Evolutionary conservation across 2,329 filamentous ascomycete genomes (phyloP).

Genomic region (Cercospora beticola): DNA sequence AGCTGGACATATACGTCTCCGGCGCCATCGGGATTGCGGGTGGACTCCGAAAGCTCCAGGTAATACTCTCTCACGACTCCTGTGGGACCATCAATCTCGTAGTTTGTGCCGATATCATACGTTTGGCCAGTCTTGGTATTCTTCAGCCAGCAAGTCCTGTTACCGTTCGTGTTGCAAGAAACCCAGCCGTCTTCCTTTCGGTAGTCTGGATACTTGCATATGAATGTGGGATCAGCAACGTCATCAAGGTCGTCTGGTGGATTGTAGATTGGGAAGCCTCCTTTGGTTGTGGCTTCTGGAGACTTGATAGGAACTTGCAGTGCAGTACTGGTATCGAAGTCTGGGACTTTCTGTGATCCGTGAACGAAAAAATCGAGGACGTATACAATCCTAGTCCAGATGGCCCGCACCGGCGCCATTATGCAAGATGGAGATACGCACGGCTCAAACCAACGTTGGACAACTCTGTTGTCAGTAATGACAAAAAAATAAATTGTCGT

Average conservation of each 20-base stretch:
- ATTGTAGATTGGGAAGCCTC: neutral
- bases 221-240: neutral
- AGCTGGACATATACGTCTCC: slow-evolving; percentile 34
- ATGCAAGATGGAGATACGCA: neutral
- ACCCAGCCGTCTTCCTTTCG: slow-evolving; percentile 1
- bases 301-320: slow-evolving; percentile 1
- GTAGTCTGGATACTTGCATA: neutral
- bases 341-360: neutral
- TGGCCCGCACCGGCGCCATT: neutral
- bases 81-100: neutral
- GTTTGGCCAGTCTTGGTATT: neutral
- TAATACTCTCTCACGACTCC: neutral
- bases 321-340: neutral
- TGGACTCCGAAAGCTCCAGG: neutral
- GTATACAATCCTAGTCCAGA: neutral
- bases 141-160: neutral
- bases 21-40: neutral
- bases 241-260: neutral
- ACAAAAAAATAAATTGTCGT: neutral
- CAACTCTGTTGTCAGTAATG: neutral
- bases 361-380: neutral
- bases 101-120: neutral
- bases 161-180: neutral
- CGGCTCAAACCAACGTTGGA: neutral
- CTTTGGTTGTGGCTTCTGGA: neutral